Evolutionary conservation across 2,329 filamentous ascomycete genomes (phyloP).

Genomic region (Calonectria naviculata): DNA sequence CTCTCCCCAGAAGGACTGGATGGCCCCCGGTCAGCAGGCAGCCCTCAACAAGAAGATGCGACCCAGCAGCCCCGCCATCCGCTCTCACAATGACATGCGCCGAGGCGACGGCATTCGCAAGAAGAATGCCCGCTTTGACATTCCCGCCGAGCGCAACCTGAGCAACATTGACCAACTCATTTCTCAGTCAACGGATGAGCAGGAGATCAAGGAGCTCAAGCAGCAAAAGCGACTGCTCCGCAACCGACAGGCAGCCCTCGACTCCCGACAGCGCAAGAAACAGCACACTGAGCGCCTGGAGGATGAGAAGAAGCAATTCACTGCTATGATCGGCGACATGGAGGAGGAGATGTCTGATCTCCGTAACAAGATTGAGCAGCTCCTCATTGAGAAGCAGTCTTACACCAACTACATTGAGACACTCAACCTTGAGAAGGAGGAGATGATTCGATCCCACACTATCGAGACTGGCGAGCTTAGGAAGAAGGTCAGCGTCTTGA

Average conservation of each 20-base stretch:
- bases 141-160: constrained; percentile 91
- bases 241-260: constrained; percentile 96
- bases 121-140: constrained; percentile 99
- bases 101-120: constrained; percentile 93
- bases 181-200: constrained; percentile 85
- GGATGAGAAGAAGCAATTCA: constrained; percentile 95
- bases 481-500: constrained; percentile 90
- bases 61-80: constrained; percentile 75
- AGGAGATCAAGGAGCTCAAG: constrained; percentile 98
- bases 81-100: constrained; percentile 80
- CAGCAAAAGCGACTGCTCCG: constrained; percentile 95
- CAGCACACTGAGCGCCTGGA: constrained; percentile 96
- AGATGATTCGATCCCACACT: constrained; percentile 88
- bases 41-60: constrained; percentile 70
- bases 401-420: constrained; percentile 80
- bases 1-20: constrained; percentile 70
- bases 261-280: constrained; percentile 98
- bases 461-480: constrained; percentile 91
- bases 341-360: constrained; percentile 81
- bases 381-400: constrained; percentile 78
- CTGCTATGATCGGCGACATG: constrained; percentile 78
- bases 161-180: constrained; percentile 96
- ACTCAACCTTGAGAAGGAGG: constrained; percentile 88
- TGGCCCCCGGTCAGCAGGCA: constrained; percentile 55
- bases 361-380: constrained; percentile 76